Percentiles rank a stretch among this genome's conserved stretches.
These are phyloP conservation scores for Kodamaea kakaduensis DNA, from an alignment of 805 yeast species.

Conservation along the genomic window DNA sequence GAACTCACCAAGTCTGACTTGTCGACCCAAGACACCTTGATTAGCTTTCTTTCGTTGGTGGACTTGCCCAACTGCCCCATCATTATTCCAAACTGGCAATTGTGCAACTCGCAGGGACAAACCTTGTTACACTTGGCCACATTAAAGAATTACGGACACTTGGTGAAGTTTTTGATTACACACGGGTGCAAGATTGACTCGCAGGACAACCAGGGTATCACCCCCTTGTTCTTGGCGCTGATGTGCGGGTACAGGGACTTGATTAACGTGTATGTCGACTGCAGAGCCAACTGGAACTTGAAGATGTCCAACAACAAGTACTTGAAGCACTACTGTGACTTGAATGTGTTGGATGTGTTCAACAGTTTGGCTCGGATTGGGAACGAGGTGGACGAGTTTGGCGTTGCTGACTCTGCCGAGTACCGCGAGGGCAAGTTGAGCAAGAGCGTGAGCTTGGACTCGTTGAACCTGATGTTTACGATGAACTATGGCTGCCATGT, in stretches of 20 bases:
- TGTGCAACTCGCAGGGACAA: constrained; percentile 81
- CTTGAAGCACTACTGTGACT: constrained; percentile 41
- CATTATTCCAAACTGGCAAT: constrained; percentile 69
- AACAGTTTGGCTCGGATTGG: constrained; percentile 19
- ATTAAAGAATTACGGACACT: constrained; percentile 61
- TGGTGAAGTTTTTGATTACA: constrained; percentile 62
- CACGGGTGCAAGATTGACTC: constrained; percentile 65
- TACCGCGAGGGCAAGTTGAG: constrained; percentile 16
- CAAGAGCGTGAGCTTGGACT: constrained; percentile 35
- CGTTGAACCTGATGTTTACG: constrained; percentile 38
- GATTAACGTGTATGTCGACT: constrained; percentile 56
- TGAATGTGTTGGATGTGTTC: constrained; percentile 42
- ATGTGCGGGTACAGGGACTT: constrained; percentile 67
- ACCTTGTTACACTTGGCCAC: constrained; percentile 84
- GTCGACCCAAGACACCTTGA: constrained; percentile 47
- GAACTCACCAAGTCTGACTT: constrained; percentile 42
- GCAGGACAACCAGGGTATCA: constrained; percentile 74
- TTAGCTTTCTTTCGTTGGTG: constrained; percentile 53
- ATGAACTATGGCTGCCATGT: constrained; percentile 37
- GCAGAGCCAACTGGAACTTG: constrained; percentile 56
- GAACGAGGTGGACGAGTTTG: constrained; percentile 11
- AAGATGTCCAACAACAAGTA: constrained; percentile 48
- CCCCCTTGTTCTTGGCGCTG: constrained; percentile 87
- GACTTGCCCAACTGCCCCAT: constrained; percentile 62
- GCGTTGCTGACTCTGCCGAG: constrained; percentile 4